Conservation (phyloP, 1,139 yeast genomes). For the Saccharomycopsis crataegensis region DNA sequence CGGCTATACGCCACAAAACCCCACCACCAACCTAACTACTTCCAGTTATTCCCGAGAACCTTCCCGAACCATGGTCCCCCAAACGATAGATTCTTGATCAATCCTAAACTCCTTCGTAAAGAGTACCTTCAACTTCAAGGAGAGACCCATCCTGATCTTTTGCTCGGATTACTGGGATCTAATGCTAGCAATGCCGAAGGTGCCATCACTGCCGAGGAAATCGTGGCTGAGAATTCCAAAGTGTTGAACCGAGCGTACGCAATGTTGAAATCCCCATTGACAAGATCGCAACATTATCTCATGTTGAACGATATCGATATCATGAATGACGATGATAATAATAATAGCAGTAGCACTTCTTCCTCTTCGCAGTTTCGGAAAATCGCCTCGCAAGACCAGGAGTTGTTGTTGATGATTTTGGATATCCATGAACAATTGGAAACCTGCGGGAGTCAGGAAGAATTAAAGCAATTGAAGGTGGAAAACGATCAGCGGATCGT, state of each 20-base stretch:
- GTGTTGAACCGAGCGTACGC: constrained; percentile 70
- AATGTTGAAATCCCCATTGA: constrained; percentile 60
- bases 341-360: background rate
- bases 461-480: constrained; percentile 42
- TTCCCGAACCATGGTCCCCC: constrained; percentile 70
- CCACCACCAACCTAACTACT: constrained; percentile 29
- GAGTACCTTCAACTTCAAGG: constrained; percentile 74
- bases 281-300: constrained; percentile 55
- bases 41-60: constrained; percentile 64
- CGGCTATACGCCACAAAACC: too few relatives aligned
- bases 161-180: constrained; percentile 30
- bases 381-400: constrained; percentile 40
- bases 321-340: constrained; percentile 30
- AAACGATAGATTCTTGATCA: constrained; percentile 48
- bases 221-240: constrained; percentile 35
- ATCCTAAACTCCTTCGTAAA: constrained; percentile 48
- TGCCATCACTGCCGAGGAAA: background rate
- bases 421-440: constrained; percentile 76
- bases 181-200: constrained; percentile 9
- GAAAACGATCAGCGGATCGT: constrained; percentile 53
- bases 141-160: constrained; percentile 71
- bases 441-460: constrained; percentile 50
- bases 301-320: constrained; percentile 37
- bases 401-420: constrained; percentile 61
- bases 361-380: constrained; percentile 24